Evolutionary conservation across 441 rosid genomes (phyloP), one percentile per base, ranked within the genome.

Genomic region (Pelargonium fulgidum): DNA sequence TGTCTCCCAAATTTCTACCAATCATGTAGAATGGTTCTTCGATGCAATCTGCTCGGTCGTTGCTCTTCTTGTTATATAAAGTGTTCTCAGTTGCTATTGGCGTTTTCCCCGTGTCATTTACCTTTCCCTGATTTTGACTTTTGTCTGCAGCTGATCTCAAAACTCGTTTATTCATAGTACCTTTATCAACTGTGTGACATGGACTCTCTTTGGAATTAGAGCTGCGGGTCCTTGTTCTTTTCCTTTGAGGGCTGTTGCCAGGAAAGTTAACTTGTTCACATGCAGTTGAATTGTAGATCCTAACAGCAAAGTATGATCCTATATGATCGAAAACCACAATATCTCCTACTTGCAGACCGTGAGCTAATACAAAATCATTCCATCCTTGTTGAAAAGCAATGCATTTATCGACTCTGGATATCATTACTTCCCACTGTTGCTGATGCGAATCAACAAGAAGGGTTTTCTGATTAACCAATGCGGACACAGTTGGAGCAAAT

Each of bases 301-400:
- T 62, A 1, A 78, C 79, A 67, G 44, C n/a, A 68, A 83, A 81
- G 71, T 72, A 77, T 11, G 80, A 71, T 70, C 79, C 81, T 33
- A 52, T 64, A 70, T 62, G 81, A 41, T 66, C 11, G 64, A 83
- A 83, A 9, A 68, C 17, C 56, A 83, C 7, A 62, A 83, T 61
- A 70, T 81, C 77, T n/a, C 87, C 87, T 59, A 72, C 12, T 66
- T 74, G 61, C 69, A 83, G 68, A 14, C 75, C 72, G 45, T 83
- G 83, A 65, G 69, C 77, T 0, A 19, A 0, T 33, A 78, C 79
- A 69, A 81, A 83, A 19, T 42, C 39, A 74, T 75, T 74, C 87
- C 87, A 79, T 62, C 85, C 82, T 68, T 67, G 66, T 45, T 52
- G 65, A 42, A 81, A 70, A 64, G 72, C 83, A 59, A 74, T 42